Evolutionary conservation across 2,329 filamentous ascomycete genomes (phyloP).

Genomic region (Neophaeococcomyces aloes): DNA sequence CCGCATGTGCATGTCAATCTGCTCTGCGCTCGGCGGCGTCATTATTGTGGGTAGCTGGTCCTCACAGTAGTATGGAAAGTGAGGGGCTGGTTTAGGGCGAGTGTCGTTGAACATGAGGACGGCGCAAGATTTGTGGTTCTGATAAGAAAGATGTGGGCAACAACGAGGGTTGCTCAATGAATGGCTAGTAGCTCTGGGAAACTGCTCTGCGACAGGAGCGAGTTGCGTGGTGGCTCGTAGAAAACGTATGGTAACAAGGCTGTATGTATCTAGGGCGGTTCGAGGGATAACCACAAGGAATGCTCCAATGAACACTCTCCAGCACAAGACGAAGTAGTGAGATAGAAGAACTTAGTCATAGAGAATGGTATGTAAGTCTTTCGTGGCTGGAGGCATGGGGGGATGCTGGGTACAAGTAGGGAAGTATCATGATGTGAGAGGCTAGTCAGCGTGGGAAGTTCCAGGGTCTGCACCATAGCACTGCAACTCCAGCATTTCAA

Average conservation of each 20-base stretch:
- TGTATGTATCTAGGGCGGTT: neutral
- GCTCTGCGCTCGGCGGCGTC: slow-evolving; percentile 11
- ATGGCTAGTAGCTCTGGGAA: neutral
- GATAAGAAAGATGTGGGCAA: neutral
- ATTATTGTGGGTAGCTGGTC: neutral
- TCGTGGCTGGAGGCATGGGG: neutral
- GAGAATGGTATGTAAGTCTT: neutral
- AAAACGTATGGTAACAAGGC: neutral
- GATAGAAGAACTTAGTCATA: slow-evolving; percentile 1
- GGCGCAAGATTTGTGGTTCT: neutral
- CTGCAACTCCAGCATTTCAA: neutral
- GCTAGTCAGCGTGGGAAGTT: neutral
- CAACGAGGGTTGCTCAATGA: too few relatives aligned
- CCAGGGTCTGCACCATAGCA: neutral
- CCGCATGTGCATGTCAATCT: slow-evolving; percentile 20
- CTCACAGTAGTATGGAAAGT: neutral
- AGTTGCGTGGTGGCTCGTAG: neutral
- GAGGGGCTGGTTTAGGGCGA: neutral
- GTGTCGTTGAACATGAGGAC: slow-evolving; percentile 1
- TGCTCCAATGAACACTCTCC: neutral
- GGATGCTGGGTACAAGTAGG: neutral
- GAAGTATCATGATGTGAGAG: slow-evolving; percentile 1
- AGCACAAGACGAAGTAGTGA: neutral
- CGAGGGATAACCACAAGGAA: slow-evolving; percentile 1
- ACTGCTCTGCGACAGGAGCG: neutral